Evolutionary conservation across 148 eudicot species (phyloP), one percentile per base, ranked within the genome.

Genomic region (Limonium bicolor): DNA sequence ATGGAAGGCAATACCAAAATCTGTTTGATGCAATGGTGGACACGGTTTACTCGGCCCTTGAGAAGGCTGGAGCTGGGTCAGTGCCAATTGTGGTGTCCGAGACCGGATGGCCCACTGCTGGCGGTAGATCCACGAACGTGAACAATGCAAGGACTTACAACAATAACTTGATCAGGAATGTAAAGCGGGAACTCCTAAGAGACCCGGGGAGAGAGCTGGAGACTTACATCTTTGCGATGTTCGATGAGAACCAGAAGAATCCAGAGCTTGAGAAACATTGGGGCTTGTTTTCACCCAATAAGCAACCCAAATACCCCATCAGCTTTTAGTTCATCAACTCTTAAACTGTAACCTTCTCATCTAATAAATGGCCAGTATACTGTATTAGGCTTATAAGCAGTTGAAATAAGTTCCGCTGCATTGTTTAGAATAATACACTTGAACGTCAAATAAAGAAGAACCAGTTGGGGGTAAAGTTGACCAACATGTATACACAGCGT

Each of bases 31-130:
- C 67, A 3, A 37, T 76, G 33, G n/a, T 72, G 44, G 78, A 72
- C n/a, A 46, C 72, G 1, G 32, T 56, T 17, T 57, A 74, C 41
- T 56, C 66, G 0, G 80, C 81, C 4, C 42, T 74, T 0, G 74
- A 56, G 56, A 76, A 64, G 48, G 55, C 34, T 0, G 67, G 75
- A 0, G 66, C 44, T 1, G 36, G 27, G 0, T 13, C 50, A 17
- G n/a, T 76, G 24, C 48, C 64, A 0, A 33, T 78, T 0, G 70
- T 78, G 1, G 93, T 82, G 8, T 44, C 71, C 0, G 87, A 82
- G 44, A 74, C 58, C 2, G 95, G 87, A 0, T 81, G 93, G 96
- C 87, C 87, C 2, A 39, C 76, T 0, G 48, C 27, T 1, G 74
- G 84, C 1, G 93, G 79, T 0, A 27, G 24, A 2, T 48, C 28